Conservation (phyloP, 179 eudicot genomes). For the Heliamphora pulchella region DNA sequence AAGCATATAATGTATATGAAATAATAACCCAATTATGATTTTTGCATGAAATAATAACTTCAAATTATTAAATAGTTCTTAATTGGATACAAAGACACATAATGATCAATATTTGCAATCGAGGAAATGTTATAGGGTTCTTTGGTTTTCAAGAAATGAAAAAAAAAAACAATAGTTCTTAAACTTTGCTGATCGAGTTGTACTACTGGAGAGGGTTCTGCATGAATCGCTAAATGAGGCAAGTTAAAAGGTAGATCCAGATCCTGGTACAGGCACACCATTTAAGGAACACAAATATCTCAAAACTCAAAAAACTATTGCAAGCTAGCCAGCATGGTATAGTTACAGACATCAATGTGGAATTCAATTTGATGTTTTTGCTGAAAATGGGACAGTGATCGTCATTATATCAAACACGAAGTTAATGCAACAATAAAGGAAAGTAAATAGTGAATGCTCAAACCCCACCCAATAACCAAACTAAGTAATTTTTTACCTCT, state of each 20-base stretch:
- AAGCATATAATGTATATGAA: neutral
- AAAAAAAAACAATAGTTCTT: neutral
- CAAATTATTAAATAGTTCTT: slow-evolving; percentile 4
- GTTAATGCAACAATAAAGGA: neutral
- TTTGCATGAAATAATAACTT: neutral
- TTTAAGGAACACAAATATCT: neutral
- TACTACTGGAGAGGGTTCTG: neutral
- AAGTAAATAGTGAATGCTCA: neutral
- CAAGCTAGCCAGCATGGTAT: neutral
- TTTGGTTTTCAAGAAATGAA: neutral
- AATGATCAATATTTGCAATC: neutral
- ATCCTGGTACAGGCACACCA: neutral
- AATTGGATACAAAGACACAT: neutral
- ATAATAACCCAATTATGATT: too few species aligned
- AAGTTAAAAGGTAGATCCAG: neutral
- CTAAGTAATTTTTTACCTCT: neutral
- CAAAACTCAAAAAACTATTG: neutral
- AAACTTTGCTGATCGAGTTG: neutral
- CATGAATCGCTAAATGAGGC: neutral
- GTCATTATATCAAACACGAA: neutral
- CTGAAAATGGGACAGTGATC: too few species aligned
- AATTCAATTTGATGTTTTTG: neutral
- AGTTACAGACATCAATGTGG: neutral
- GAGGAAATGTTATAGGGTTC: neutral
- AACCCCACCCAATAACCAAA: neutral